Percentiles rank a stretch among this genome's conserved stretches.
phyloP scores from a whole-genome alignment of 176 grass and related monocot species.

The Musa schizocarpa region DNA sequence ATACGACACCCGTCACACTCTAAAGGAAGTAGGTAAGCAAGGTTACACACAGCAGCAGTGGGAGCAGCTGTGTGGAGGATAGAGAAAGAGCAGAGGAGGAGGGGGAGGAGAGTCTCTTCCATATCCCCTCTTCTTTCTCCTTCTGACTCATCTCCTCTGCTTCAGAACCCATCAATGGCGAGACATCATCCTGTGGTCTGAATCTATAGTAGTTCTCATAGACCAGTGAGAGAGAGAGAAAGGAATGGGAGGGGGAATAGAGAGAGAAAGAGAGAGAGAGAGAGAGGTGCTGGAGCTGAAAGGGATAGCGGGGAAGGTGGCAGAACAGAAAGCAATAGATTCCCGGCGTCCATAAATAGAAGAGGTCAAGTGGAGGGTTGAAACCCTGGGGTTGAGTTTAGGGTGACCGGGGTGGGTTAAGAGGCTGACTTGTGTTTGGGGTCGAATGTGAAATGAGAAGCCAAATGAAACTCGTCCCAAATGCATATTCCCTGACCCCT shows the following conservation, averaged over 20 bases:
- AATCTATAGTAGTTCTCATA: neutral
- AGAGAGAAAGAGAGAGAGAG: neutral
- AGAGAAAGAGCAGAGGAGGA: neutral
- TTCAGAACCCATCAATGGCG: conserved; percentile 10
- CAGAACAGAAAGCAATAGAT: neutral
- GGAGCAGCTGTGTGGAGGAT: neutral
- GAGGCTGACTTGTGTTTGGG: no score
- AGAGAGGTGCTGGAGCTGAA: neutral
- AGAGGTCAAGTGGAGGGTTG: neutral
- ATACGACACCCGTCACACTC: no score
- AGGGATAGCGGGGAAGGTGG: neutral
- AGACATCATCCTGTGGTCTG: neutral
- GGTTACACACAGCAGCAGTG: neutral
- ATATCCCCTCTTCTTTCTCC: conserved; percentile 7
- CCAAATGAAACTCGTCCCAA: neutral
- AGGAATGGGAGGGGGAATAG: no score
- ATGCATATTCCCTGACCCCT: neutral
- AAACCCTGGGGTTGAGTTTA: neutral
- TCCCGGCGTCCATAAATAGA: neutral
- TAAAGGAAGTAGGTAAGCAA: neutral
- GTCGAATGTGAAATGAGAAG: neutral
- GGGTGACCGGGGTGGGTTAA: neutral
- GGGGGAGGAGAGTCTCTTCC: conserved; percentile 3
- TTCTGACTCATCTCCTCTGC: conserved; percentile 3
- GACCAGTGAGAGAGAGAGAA: neutral